Evolutionary conservation across 345 rosid species (phyloP).

Genomic region (Noccaea bulbosa): DNA sequence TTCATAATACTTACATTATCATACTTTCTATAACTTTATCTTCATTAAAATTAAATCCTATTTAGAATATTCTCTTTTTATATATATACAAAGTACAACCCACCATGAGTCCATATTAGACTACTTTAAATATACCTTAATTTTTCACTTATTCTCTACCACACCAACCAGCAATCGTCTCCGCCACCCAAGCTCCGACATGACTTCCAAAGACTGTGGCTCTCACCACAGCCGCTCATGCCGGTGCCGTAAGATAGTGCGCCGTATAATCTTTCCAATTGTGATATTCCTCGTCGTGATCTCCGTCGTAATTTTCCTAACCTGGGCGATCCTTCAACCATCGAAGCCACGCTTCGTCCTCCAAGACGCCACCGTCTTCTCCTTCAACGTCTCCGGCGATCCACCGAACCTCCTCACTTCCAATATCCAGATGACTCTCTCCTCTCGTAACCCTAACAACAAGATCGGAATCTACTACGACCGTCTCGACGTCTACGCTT

Average conservation of each 20-base stretch:
- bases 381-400: slow-evolving; percentile 66
- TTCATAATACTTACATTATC: background rate
- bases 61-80: background rate
- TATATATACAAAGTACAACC: slow-evolving; percentile 10
- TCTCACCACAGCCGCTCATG: slow-evolving; percentile 37
- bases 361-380: slow-evolving; percentile 83
- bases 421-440: slow-evolving; percentile 64
- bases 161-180: slow-evolving; percentile 13
- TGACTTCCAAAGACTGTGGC: slow-evolving; percentile 56
- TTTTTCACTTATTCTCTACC: background rate
- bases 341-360: slow-evolving; percentile 72
- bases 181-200: slow-evolving; percentile 37
- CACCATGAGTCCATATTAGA: background rate
- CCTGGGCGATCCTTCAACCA: slow-evolving; percentile 74
- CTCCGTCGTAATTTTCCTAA: slow-evolving; percentile 51
- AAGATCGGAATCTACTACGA: slow-evolving; percentile 54
- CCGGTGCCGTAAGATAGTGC: slow-evolving; percentile 27
- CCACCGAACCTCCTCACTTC: slow-evolving; percentile 67
- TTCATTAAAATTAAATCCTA: background rate
- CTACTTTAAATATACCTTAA: background rate
- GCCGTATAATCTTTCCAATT: slow-evolving; percentile 44
- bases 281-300: slow-evolving; percentile 47
- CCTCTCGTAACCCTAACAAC: slow-evolving; percentile 69
- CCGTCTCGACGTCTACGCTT: slow-evolving; percentile 48
- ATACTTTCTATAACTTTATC: background rate